Evolutionary conservation across 495 filamentous ascomycete genomes (phyloP).

Genomic region (Xylaria scruposa): DNA sequence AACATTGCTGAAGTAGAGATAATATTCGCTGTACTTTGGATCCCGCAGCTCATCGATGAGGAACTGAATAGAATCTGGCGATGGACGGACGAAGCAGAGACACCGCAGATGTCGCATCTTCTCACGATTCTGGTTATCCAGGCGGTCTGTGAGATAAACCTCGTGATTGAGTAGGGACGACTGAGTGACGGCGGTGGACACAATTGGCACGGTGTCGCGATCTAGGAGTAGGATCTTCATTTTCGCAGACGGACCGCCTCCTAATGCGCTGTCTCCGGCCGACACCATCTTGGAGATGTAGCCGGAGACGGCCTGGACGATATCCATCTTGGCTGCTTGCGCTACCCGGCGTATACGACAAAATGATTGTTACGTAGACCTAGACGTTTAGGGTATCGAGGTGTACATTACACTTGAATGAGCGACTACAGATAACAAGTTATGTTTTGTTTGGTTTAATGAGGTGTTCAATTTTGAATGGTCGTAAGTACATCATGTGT

Average conservation of each 20-base stretch:
- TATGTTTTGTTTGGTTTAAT: conserved; percentile 5
- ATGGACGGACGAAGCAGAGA: conserved; percentile 90
- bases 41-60: conserved; percentile 96
- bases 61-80: conserved; percentile 86
- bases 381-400: not conserved
- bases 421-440: not conserved
- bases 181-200: conserved; percentile 94
- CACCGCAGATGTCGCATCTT: conserved; percentile 98
- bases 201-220: conserved; percentile 90
- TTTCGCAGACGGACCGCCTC: conserved; percentile 78
- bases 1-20: conserved; percentile 96
- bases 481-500: conserved; percentile 29
- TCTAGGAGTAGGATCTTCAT: conserved; percentile 99
- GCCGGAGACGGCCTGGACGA: conserved; percentile 87
- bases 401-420: not conserved
- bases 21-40: conserved; percentile 97
- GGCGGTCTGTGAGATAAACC: conserved; percentile 94
- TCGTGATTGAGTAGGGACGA: conserved; percentile 96
- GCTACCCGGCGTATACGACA: not conserved
- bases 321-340: conserved; percentile 71
- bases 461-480: conserved; percentile 11
- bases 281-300: conserved; percentile 98
- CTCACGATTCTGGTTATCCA: conserved; percentile 89
- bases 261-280: conserved; percentile 74
- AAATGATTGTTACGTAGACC: not conserved